Conservation (phyloP, 2,329 filamentous ascomycete species). For the Colletotrichum melonis region DNA sequence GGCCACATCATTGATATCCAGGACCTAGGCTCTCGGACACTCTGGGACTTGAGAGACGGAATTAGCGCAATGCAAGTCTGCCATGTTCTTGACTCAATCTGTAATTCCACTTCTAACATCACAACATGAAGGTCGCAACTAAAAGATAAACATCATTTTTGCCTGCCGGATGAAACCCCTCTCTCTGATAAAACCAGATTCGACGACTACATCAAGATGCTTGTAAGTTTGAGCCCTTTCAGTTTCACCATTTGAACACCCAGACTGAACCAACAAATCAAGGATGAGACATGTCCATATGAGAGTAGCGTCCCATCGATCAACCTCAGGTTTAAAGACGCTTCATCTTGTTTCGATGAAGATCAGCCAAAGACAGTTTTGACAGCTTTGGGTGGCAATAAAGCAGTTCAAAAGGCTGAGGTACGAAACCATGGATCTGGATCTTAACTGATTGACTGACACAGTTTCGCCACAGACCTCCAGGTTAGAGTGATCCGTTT, state of each 20-base stretch:
- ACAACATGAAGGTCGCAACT: too few species aligned
- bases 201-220: neutral
- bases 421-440: neutral
- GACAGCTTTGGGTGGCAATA: neutral
- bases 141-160: neutral
- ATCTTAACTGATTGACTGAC: neutral
- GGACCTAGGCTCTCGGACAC: neutral
- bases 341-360: neutral
- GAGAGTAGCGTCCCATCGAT: conserved; percentile 1
- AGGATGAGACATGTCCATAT: conserved; percentile 8
- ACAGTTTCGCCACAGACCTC: neutral
- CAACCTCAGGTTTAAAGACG: neutral
- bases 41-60: neutral
- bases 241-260: neutral
- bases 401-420: neutral
- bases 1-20: neutral
- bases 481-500: neutral
- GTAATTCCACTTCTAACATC: too few species aligned
- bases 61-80: neutral
- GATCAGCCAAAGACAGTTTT: neutral
- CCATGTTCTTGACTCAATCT: neutral
- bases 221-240: neutral
- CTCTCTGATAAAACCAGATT: neutral
- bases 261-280: neutral
- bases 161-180: conserved; percentile 1